Conservation (phyloP, 345 rosid species). For the Odontarrhena argentea region DNA sequence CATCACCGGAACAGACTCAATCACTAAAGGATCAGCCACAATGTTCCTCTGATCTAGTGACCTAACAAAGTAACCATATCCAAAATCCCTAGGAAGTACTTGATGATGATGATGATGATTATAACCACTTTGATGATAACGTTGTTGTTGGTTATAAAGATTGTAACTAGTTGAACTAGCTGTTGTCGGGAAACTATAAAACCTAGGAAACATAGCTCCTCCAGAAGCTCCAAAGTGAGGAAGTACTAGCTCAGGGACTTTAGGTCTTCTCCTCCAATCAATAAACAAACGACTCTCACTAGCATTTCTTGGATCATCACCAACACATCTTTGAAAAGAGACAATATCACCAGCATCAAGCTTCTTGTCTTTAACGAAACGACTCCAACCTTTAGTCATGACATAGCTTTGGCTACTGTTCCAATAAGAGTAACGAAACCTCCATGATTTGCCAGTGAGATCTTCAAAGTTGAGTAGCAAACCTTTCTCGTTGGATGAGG, state of each 20-base stretch:
- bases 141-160: conserved; percentile 40
- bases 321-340: conserved; percentile 76
- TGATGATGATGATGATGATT: conserved; percentile 18
- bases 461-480: conserved; percentile 87
- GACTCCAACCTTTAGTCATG: conserved; percentile 97
- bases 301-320: conserved; percentile 44
- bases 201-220: conserved; percentile 59
- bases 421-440: conserved; percentile 95
- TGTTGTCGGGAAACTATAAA: conserved; percentile 50
- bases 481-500: conserved; percentile 66
- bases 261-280: conserved; percentile 80
- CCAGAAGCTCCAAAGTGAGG: conserved; percentile 41
- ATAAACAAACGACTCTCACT: conserved; percentile 63
- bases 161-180: conserved; percentile 30
- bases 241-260: conserved; percentile 45
- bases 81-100: conserved; percentile 37
- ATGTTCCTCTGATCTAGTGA: conserved; percentile 41
- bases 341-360: conserved; percentile 92
- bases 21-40: conserved; percentile 36
- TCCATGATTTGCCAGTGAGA: conserved; percentile 71
- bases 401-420: conserved; percentile 97
- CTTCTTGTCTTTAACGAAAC: conserved; percentile 92
- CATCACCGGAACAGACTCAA: conserved; percentile 44
- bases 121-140: conserved; percentile 30
- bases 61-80: conserved; percentile 39